Evolutionary conservation across 2,329 filamentous ascomycete genomes (phyloP).

Genomic region (Pyrenochaeta sp.): DNA sequence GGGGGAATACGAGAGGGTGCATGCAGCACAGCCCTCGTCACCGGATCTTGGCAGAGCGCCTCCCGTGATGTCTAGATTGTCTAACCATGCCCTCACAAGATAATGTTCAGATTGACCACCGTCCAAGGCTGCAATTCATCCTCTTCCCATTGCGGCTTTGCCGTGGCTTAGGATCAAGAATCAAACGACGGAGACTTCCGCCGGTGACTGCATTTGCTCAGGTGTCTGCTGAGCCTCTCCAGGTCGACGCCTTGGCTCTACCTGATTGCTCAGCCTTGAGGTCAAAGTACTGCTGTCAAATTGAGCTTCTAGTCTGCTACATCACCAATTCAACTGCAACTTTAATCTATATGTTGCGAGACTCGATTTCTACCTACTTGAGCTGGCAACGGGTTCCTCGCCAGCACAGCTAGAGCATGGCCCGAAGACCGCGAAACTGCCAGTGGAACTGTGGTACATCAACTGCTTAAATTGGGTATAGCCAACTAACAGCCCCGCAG

Average conservation of each 20-base stretch:
- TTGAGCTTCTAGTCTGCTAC: neutral
- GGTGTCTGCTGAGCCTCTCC: slow-evolving; percentile 1
- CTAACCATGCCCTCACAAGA: slow-evolving; percentile 8
- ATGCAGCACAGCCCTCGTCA: slow-evolving; percentile 8
- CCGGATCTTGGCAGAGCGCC: slow-evolving; percentile 21
- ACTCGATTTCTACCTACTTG: neutral
- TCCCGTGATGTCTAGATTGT: neutral
- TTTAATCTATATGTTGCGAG: neutral
- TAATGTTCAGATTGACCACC: neutral
- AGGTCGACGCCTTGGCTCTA: neutral
- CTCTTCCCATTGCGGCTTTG: neutral
- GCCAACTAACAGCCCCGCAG: neutral
- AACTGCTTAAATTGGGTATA: no score
- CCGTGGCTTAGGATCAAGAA: neutral
- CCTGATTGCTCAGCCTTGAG: neutral
- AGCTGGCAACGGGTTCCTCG: neutral
- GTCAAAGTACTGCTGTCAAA: neutral
- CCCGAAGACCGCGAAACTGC: no score
- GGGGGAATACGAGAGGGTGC: slow-evolving; percentile 1
- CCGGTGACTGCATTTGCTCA: slow-evolving; percentile 4
- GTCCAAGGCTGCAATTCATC: slow-evolving; percentile 1
- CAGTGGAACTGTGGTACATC: neutral
- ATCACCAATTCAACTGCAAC: neutral
- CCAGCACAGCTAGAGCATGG: neutral
- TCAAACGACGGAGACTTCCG: neutral